Percentiles rank a stretch among this genome's conserved stretches.
Evolutionary conservation across 2,329 filamentous ascomycete species (phyloP).

Genomic region (Trichophyton rubrum): DNA sequence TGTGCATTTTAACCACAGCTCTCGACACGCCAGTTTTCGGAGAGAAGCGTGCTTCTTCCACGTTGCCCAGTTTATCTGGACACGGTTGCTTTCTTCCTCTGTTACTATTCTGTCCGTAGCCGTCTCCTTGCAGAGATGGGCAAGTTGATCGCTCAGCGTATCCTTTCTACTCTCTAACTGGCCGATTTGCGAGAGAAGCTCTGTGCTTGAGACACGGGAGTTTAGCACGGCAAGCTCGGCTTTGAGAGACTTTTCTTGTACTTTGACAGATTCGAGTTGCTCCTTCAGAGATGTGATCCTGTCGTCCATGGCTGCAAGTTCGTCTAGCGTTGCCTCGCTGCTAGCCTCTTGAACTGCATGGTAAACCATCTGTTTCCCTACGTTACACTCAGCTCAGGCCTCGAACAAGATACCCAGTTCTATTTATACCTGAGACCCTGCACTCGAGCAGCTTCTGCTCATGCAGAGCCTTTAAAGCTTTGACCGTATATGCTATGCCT

Average conservation of each 20-base stretch:
- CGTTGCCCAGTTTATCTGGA: conserved; percentile 36
- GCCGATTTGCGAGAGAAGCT: conserved; percentile 36
- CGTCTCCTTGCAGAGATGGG: conserved; percentile 27
- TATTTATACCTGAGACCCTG: conserved; percentile 38
- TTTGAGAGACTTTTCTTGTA: conserved; percentile 39
- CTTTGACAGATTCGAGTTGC: conserved; percentile 33
- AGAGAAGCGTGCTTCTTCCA: conserved; percentile 30
- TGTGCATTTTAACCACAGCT: conserved; percentile 40
- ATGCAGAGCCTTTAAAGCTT: conserved; percentile 50
- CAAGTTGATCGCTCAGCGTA: conserved; percentile 31
- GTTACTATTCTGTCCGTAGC: conserved; percentile 31
- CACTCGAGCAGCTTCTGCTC: conserved; percentile 48
- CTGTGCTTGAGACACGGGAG: conserved; percentile 38
- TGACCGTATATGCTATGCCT: conserved; percentile 42
- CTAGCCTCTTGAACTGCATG: conserved; percentile 43
- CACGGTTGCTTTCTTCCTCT: conserved; percentile 35
- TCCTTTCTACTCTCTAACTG: conserved; percentile 35
- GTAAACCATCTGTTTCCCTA: conserved; percentile 52
- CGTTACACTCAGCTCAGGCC: neutral
- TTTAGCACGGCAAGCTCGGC: conserved; percentile 35
- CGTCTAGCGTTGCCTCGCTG: conserved; percentile 37
- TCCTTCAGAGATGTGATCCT: conserved; percentile 37
- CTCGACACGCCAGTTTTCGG: conserved; percentile 38
- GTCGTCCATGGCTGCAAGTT: conserved; percentile 39
- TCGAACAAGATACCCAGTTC: neutral